Evolutionary conservation across 331 rosid genomes (phyloP).

Genomic region (Telfairia occidentalis): DNA sequence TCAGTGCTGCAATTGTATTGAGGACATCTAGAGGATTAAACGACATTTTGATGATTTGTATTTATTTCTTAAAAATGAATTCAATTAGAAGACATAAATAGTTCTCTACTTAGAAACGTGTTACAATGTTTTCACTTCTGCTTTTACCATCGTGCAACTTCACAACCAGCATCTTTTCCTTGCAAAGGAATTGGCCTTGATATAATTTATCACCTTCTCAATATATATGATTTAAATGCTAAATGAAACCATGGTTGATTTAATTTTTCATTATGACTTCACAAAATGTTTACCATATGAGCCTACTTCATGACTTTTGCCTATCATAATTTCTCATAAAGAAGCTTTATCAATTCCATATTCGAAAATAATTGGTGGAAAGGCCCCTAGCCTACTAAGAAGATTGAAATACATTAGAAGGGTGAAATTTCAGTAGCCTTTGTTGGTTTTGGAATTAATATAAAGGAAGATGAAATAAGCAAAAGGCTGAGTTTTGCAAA

Average conservation of each 20-base stretch:
- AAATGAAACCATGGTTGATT: background rate
- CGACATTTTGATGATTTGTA: background rate
- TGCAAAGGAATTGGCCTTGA: background rate
- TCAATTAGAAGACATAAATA: background rate
- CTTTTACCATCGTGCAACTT: background rate
- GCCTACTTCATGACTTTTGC: background rate
- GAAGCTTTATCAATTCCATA: background rate
- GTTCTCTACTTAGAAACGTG: background rate
- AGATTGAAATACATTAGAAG: background rate
- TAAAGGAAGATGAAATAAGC: background rate
- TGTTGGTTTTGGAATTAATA: background rate
- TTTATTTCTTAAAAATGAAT: background rate
- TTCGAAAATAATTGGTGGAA: background rate
- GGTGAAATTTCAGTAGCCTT: background rate
- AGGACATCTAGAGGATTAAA: background rate
- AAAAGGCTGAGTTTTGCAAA: background rate
- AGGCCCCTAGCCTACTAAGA: background rate
- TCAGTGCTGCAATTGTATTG: background rate
- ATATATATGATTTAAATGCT: background rate
- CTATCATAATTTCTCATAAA: background rate
- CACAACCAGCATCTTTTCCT: background rate
- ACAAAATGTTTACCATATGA: background rate
- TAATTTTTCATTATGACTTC: background rate
- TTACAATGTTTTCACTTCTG: background rate
- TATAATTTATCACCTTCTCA: constrained; percentile 1